Evolutionary conservation across 108 stramenopile genomes (phyloP).

Genomic region (Mayamaea pseudoterrestris): DNA sequence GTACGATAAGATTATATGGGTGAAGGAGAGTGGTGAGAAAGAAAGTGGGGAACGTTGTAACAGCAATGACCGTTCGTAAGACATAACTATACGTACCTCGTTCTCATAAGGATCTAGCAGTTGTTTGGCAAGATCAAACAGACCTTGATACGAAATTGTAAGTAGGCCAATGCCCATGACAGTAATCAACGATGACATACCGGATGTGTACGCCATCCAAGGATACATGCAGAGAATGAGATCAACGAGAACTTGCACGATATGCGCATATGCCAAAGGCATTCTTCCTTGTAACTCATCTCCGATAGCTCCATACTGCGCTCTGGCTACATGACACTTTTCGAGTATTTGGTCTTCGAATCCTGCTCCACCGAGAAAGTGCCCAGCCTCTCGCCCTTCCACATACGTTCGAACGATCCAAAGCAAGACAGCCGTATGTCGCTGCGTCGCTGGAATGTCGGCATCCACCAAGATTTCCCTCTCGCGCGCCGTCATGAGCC

Average conservation of each 20-base stretch:
- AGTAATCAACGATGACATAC: constrained; percentile 62
- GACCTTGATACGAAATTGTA: constrained; percentile 77
- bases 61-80: no score
- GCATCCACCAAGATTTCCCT: constrained; percentile 59
- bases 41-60: no score
- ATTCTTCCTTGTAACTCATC: constrained; percentile 79
- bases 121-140: constrained; percentile 87
- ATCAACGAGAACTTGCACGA: constrained; percentile 81
- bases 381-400: constrained; percentile 66
- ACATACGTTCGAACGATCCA: constrained; percentile 76
- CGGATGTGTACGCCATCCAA: constrained; percentile 64
- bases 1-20: no score
- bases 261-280: constrained; percentile 89
- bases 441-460: constrained; percentile 69
- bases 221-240: constrained; percentile 82
- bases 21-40: no score
- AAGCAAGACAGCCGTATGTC: constrained; percentile 77
- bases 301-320: constrained; percentile 75
- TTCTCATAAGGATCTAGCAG: constrained; percentile 91
- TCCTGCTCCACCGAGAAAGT: constrained; percentile 62
- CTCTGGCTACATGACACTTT: constrained; percentile 75
- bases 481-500: constrained; percentile 65
- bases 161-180: constrained; percentile 68
- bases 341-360: constrained; percentile 80
- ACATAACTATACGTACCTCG: constrained; percentile 24